Base-by-base conservation (phyloP, 148 eudicot species). In the Pouteria glomerata region DNA sequence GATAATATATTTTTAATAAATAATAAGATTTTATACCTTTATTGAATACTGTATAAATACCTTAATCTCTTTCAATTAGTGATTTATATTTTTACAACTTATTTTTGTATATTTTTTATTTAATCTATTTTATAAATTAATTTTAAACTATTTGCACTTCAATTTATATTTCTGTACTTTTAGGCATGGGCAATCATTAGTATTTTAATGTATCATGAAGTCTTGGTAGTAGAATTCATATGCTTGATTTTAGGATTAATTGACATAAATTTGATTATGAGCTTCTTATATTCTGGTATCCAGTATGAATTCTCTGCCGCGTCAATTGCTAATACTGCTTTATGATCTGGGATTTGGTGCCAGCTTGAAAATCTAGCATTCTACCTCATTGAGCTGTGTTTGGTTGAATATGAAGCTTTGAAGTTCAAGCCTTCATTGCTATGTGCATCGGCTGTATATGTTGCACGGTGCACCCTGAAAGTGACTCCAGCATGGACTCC, bases 351-450 rank as follows among this genome's bases (percentile, higher is more conserved):
- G 30, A 74, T 24, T 16, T 70, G 57, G 12, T 76, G 56, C 66
- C 85, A 91, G 97, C 89, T 86, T 70, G 93, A 91, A 74, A 89
- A 87, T 82, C 89, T 95, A 52, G 90, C 97, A 16, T 95, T 88
- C 82, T 95, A 87, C 86, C 96, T 94, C 67, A 85, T 95, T 58
- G 97, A 95, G 79, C 77, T 95, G 68, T 89, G 91, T 74, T 80
- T 91, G 77, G 90, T 86, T 72, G 80, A 91, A 72, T 89, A 88
- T 57, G 89, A 89, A 76, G 88, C 89, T 58, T 76, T 95, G 70
- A 85, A 78, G 71, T 95, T 86, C 83, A 89, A 86, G 74, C 85
- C 96, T 7, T 95, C 98, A 50, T 59, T 91, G 76, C 75, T 95
- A 57, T 91, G 93, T 73, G 98, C 97, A 71, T 85, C 97, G 39